Percentiles rank a stretch among this genome's conserved stretches.
Conservation (phyloP, 2,329 filamentous ascomycete genomes). For the Aspergillus proliferans region DNA sequence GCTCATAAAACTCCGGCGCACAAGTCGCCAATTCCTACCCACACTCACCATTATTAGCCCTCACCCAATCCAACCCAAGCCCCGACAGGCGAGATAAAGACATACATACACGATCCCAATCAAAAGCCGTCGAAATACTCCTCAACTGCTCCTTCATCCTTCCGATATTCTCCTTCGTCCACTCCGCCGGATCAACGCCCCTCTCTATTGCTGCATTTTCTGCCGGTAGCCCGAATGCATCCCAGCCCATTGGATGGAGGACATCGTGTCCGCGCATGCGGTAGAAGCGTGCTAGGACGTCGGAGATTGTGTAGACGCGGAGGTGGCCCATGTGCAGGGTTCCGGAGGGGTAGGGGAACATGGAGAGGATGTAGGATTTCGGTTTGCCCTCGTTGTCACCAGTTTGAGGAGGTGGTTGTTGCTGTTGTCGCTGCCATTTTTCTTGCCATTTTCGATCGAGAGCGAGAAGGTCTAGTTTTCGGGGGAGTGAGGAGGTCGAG, state of each 20-base stretch:
- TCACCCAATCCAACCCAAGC: not conserved
- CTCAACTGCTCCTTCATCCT: conserved; percentile 79
- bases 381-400: conserved; percentile 20
- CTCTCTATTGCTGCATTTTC: conserved; percentile 87
- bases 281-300: conserved; percentile 72
- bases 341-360: conserved; percentile 92
- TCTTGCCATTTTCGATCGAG: conserved; percentile 52
- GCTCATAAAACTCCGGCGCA: conserved; percentile 78
- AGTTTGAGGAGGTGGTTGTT: not conserved
- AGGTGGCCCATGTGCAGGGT: conserved; percentile 80
- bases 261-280: conserved; percentile 68
- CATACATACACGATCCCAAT: conserved; percentile 68
- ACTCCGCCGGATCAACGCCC: conserved; percentile 67
- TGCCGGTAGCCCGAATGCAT: conserved; percentile 83
- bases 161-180: conserved; percentile 74
- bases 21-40: conserved; percentile 74
- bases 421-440: conserved; percentile 35
- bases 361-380: conserved; percentile 68
- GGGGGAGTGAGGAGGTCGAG: conserved; percentile 7
- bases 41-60: conserved; percentile 7
- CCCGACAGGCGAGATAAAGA: not conserved
- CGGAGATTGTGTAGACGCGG: conserved; percentile 83
- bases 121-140: conserved; percentile 73
- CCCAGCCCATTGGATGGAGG: conserved; percentile 88
- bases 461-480: conserved; percentile 38